phyloP scores from a whole-genome alignment of 495 filamentous ascomycete genomes.

The Podospora didyma region DNA sequence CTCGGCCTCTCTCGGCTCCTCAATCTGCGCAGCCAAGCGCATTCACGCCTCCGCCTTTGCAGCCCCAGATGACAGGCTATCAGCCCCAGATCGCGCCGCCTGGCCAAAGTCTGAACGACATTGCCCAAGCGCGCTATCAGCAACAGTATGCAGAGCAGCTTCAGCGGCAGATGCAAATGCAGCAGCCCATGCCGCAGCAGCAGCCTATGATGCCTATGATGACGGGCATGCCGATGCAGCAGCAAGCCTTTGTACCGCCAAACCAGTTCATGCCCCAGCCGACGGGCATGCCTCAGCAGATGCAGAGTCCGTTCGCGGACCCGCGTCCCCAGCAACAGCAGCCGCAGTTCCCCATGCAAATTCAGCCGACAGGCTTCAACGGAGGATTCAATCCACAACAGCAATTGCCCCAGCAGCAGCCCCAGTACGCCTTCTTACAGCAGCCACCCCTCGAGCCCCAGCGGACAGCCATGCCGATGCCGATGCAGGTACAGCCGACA shows the following conservation, averaged over 20 bases:
- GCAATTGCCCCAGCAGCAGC: constrained; percentile 52
- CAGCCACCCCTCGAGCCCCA: constrained; percentile 47
- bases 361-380: constrained; percentile 67
- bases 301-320: constrained; percentile 45
- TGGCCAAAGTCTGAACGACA: constrained; percentile 71
- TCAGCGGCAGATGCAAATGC: constrained; percentile 43
- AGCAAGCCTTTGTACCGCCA: constrained; percentile 50
- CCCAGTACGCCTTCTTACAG: constrained; percentile 53
- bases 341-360: constrained; percentile 43
- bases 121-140: constrained; percentile 64
- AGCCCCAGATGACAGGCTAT: constrained; percentile 82
- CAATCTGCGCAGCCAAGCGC: constrained; percentile 73
- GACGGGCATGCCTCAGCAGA: constrained; percentile 30
- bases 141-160: constrained; percentile 43
- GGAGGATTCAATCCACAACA: constrained; percentile 44
- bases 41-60: constrained; percentile 70
- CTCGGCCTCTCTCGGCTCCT: constrained; percentile 82
- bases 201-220: constrained; percentile 41
- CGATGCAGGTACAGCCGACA: constrained; percentile 49
- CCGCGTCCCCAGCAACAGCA: constrained; percentile 50
- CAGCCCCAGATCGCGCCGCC: constrained; percentile 58
- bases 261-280: constrained; percentile 48
- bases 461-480: constrained; percentile 45
- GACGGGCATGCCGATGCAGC: constrained; percentile 45
- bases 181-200: constrained; percentile 33